Percentiles rank a stretch among this genome's conserved stretches.
Evolutionary conservation across 352 stramenopile genomes (phyloP).

Genomic region (Phytophthora hybrid): DNA sequence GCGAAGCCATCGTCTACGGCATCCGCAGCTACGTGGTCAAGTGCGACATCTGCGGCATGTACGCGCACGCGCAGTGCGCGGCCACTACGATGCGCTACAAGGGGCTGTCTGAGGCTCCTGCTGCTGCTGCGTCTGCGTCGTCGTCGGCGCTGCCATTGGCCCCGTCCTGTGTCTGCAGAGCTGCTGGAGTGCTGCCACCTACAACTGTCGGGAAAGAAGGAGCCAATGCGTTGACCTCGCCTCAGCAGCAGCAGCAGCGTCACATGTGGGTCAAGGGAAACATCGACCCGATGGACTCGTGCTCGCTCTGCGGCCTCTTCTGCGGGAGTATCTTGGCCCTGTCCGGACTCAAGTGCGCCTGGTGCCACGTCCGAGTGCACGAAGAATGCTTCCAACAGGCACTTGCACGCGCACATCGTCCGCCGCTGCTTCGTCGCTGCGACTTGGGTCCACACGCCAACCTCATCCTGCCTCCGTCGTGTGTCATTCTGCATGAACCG

Average conservation of each 20-base stretch:
- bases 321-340: constrained; percentile 85
- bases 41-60: constrained; percentile 88
- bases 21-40: too few species aligned
- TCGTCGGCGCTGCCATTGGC: neutral
- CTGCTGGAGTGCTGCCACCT: constrained; percentile 25
- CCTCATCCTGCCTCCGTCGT: constrained; percentile 70
- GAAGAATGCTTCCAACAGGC: constrained; percentile 76
- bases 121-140: neutral
- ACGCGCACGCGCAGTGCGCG: constrained; percentile 78
- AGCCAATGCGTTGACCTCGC: constrained; percentile 8
- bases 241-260: constrained; percentile 33
- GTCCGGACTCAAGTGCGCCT: constrained; percentile 82
- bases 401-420: constrained; percentile 37
- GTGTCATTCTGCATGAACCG: constrained; percentile 55
- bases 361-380: constrained; percentile 84
- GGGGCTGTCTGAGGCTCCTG: constrained; percentile 22
- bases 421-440: constrained; percentile 60
- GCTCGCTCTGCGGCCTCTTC: constrained; percentile 79
- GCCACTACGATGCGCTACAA: constrained; percentile 60
- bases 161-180: constrained; percentile 35
- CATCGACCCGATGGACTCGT: constrained; percentile 86
- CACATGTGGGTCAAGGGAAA: constrained; percentile 88
- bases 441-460: constrained; percentile 75
- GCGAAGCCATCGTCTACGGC: too few species aligned
- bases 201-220: constrained; percentile 22